Conservation (phyloP, 768 basidiomycete species). For the Crepidotus variabilis region DNA sequence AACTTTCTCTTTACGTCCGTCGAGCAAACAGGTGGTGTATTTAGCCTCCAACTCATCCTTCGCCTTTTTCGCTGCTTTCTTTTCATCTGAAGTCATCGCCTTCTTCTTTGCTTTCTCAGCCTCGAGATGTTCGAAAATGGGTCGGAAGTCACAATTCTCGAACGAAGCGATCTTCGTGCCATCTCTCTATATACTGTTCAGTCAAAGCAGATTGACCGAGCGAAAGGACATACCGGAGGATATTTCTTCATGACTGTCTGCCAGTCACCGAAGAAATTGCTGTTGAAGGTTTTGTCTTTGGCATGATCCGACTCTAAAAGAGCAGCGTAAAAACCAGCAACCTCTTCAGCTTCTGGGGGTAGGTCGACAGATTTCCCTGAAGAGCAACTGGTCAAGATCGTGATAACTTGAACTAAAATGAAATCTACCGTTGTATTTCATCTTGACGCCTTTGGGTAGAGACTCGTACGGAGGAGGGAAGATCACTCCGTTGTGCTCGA, state of each 20-base stretch:
- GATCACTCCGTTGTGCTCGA: slow-evolving; percentile 91
- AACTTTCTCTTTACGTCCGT: slow-evolving; percentile 96
- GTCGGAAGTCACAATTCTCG: slow-evolving; percentile 86
- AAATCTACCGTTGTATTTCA: slow-evolving; percentile 87
- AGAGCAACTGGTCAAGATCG: slow-evolving; percentile 2
- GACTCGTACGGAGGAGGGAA: slow-evolving; percentile 95
- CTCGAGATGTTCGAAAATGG: slow-evolving; percentile 93
- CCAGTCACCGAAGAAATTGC: slow-evolving; percentile 96
- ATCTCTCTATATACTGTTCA: slow-evolving; percentile 45
- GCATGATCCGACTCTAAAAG: slow-evolving; percentile 93
- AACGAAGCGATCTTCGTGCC: slow-evolving; percentile 73
- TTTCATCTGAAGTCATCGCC: slow-evolving; percentile 75
- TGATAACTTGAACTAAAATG: slow-evolving; percentile 2
- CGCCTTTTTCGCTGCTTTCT: slow-evolving; percentile 85
- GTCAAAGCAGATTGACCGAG: background rate
- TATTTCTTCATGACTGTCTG: slow-evolving; percentile 67
- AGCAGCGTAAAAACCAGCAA: slow-evolving; percentile 93
- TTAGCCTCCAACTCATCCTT: slow-evolving; percentile 83
- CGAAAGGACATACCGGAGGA: slow-evolving; percentile 66
- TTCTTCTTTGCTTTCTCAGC: slow-evolving; percentile 93
- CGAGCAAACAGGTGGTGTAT: slow-evolving; percentile 83
- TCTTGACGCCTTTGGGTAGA: slow-evolving; percentile 78
- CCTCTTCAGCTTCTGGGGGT: slow-evolving; percentile 87
- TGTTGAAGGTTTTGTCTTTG: slow-evolving; percentile 81
- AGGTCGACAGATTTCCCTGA: slow-evolving; percentile 77